phyloP scores from a whole-genome alignment of 2,329 filamentous ascomycete genomes.

The Helotiales sp. region DNA sequence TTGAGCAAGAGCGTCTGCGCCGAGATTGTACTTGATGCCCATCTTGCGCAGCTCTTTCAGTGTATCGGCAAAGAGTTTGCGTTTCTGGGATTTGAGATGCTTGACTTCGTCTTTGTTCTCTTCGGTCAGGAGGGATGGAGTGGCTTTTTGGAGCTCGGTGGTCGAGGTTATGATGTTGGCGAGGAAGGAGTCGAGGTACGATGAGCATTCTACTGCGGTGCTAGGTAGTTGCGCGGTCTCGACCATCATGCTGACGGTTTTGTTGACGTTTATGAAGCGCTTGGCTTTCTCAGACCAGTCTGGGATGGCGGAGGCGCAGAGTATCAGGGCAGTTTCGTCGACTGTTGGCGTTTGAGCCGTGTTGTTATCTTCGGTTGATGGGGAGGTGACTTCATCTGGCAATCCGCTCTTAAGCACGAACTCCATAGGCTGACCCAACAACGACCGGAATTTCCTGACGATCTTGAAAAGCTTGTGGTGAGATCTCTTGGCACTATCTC shows the following conservation, averaged over 20 bases:
- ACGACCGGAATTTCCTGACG: conserved; percentile 83
- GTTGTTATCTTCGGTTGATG: neutral
- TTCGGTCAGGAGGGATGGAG: conserved; percentile 78
- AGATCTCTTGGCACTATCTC: conserved; percentile 87
- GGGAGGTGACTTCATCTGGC: conserved; percentile 49
- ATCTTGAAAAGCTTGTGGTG: conserved; percentile 92
- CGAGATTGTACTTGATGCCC: conserved; percentile 86
- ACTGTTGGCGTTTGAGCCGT: conserved; percentile 29
- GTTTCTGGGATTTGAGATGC: conserved; percentile 88
- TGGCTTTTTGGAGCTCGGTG: conserved; percentile 79
- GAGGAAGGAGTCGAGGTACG: conserved; percentile 71
- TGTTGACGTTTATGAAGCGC: conserved; percentile 72
- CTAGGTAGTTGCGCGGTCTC: conserved; percentile 60
- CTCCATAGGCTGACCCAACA: conserved; percentile 78
- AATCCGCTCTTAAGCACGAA: conserved; percentile 64
- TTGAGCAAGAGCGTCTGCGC: conserved; percentile 71
- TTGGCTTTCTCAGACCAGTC: conserved; percentile 55
- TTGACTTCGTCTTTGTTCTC: conserved; percentile 85
- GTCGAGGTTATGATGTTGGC: conserved; percentile 70
- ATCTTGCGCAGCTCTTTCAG: conserved; percentile 83
- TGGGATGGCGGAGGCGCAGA: conserved; percentile 42
- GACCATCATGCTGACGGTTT: conserved; percentile 76
- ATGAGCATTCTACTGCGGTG: conserved; percentile 59
- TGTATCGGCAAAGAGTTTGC: conserved; percentile 87
- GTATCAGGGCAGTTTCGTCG: conserved; percentile 36